Evolutionary conservation across 2,329 filamentous ascomycete species (phyloP), one percentile per base, ranked within the genome.

Genomic region (Fusarium poae): DNA sequence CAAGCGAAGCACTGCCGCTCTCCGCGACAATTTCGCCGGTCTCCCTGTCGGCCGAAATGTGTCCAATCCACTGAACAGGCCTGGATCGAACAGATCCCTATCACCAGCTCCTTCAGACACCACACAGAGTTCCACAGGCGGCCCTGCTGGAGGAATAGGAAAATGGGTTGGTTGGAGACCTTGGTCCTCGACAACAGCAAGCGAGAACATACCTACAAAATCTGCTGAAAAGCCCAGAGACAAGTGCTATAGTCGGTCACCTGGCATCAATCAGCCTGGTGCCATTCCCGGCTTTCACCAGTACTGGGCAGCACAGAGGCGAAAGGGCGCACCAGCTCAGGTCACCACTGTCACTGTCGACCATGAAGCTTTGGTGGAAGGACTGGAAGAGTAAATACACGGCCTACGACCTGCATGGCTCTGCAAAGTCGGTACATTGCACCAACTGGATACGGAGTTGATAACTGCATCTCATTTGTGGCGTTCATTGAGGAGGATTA

Each of bases 211-310:
- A 27, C 20, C 65, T 9, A 48, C 71, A 2, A 74, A 72, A n/a
- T 42, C 69, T 11, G 35, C 66, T 27, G 60, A 73, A 4, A 70
- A 65, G n/a, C 69, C 80, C 60, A 79, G 72, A 59, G 77, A 80
- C 30, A 77, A 77, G 57, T 78, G 80, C 13, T 54, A 80, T 34
- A 82, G 81, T 43, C 84, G 92, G 43, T 79, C 86, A 6, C 87
- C 91, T 2, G 92, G 92, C 0, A 93, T 96, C 75, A 96, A 96
- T 73, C 92, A 95, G 75, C 85, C 87, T 2, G 92, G 92, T 0
- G 84, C 88, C 0, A 90, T 96, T 43, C 88, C 91, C 1, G 92
- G 92, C 0, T 91, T 95, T 68, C 83, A 88, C 27, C 83, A 86
- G 57, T 88, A 85, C 69, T 82, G 84, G 78, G 80, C 82, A 3